Conservation (phyloP, 495 filamentous ascomycete species). For the Trypethelium eluteriae region DNA sequence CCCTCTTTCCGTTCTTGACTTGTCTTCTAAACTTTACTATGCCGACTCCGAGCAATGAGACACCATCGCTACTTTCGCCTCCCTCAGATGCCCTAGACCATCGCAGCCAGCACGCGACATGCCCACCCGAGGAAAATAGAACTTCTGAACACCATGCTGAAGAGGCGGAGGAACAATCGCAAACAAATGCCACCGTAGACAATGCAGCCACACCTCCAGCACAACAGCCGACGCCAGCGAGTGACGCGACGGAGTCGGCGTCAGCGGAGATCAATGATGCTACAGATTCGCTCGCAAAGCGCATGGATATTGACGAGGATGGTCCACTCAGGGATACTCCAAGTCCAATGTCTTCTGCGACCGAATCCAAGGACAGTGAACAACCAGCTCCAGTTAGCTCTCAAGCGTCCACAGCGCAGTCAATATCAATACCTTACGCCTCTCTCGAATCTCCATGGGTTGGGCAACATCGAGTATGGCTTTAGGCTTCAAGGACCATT, state of each 20-base stretch:
- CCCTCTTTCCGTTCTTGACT: constrained; percentile 18
- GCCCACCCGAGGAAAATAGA: constrained; percentile 47
- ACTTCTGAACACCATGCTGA: constrained; percentile 14
- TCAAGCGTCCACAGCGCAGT: constrained; percentile 16
- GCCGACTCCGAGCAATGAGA: constrained; percentile 53
- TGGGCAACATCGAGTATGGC: constrained; percentile 14
- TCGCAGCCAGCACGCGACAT: constrained; percentile 46
- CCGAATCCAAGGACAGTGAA: not conserved
- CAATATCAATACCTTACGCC: constrained; percentile 6
- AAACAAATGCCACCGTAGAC: not conserved
- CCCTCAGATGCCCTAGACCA: constrained; percentile 42
- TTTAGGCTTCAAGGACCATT: constrained; percentile 12
- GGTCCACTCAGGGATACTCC: constrained; percentile 29
- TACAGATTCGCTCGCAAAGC: constrained; percentile 17
- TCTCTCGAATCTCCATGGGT: constrained; percentile 10
- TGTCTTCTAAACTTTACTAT: constrained; percentile 37
- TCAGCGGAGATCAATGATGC: constrained; percentile 13
- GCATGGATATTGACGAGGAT: constrained; percentile 25
- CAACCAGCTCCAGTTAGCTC: constrained; percentile 16
- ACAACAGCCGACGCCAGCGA: constrained; percentile 28
- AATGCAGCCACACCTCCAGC: constrained; percentile 16
- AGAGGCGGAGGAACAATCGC: not conserved
- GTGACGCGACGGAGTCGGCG: constrained; percentile 7
- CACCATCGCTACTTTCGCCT: constrained; percentile 37
- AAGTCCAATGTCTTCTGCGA: constrained; percentile 23